Base-by-base conservation (phyloP, 441 rosid species). In the Biscutella laevigata region DNA sequence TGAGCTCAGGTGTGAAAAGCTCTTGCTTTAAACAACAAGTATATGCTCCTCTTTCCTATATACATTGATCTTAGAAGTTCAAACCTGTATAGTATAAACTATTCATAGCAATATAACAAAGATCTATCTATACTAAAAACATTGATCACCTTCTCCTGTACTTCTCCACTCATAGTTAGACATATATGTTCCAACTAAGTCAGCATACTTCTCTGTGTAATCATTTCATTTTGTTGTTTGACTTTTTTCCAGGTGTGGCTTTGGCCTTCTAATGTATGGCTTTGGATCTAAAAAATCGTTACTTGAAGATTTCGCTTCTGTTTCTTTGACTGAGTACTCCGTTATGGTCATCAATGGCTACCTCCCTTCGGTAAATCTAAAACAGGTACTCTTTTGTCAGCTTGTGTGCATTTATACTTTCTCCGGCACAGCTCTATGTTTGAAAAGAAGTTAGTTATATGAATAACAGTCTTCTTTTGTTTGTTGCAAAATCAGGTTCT, bases 291-390 rank as follows among this genome's bases (percentile, higher is more conserved):
- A 91, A 70, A 91, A 79, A 64, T 69, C 74, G 12, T 64, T 82
- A 35, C 20, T 88, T 39, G 95, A 92, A 71, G 89, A 92, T 71
- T 92, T 92, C 72, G 95, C 94, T 61, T 88, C 95, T 30, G 49
- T 74, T 15, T 74, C 94, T 36, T 60, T 92, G 66, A 67, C 74
- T 0, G 84, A 88, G 42, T 74, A 82, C 71, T 72, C 94, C 3
- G 94, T 83, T 14, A 70, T 85, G 2, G 95, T 92, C n/a, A 68
- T 92, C 72, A 92, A 92, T 69, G 96, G 96, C 42, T 86, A 85
- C 73, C 89, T 88, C 57, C 89, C 78, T 58, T 84, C 88, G 7
- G 46, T 86, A 43, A 86, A 86, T 71, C 71, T 86, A 13, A 91
- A 88, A 71, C 96, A 91, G 86, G 98, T 88, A 64, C 22, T 8